These are phyloP conservation scores for Rhizopogon sp. DNA, from an alignment of 768 basidiomycete genomes.

Conservation along the genomic window DNA sequence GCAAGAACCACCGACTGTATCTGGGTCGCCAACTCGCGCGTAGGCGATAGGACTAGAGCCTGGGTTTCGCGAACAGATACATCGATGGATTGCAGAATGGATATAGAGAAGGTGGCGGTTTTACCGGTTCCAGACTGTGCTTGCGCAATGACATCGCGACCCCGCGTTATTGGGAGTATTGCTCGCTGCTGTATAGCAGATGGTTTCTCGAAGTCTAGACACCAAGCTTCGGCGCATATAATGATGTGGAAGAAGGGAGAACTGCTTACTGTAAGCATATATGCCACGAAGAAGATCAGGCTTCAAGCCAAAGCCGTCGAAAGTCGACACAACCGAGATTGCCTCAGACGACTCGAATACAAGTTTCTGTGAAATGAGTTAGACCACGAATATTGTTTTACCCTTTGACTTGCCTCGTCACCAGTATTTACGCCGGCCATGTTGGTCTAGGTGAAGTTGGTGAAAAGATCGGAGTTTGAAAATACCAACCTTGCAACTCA, in stretches of 20 bases:
- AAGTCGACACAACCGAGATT: constrained; percentile 83
- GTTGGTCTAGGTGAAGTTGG: constrained; percentile 34
- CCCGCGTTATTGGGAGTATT: constrained; percentile 92
- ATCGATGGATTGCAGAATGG: constrained; percentile 97
- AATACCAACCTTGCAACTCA: constrained; percentile 8
- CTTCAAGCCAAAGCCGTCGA: constrained; percentile 89
- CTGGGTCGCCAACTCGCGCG: constrained; percentile 98
- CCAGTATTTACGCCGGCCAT: constrained; percentile 80
- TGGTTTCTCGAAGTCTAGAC: constrained; percentile 89
- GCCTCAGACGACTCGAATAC: constrained; percentile 95
- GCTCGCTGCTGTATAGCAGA: constrained; percentile 99
- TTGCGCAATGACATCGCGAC: constrained; percentile 97
- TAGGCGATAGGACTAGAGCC: constrained; percentile 93
- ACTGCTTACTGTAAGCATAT: constrained; percentile 86
- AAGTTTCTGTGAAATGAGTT: constrained; percentile 56
- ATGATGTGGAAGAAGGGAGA: neutral
- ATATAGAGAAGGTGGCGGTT: constrained; percentile 98
- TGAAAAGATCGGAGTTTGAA: constrained; percentile 55
- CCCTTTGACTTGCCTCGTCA: constrained; percentile 61
- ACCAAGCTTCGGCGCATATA: constrained; percentile 2
- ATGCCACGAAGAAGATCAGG: constrained; percentile 94
- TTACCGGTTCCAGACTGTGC: constrained; percentile 99
- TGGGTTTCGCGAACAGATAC: constrained; percentile 92
- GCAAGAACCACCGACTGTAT: constrained; percentile 97
- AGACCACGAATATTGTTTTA: constrained; percentile 3